Evolutionary conservation across 179 eudicot species (phyloP), one percentile per base, ranked within the genome.

Genomic region (Silene vulgaris): DNA sequence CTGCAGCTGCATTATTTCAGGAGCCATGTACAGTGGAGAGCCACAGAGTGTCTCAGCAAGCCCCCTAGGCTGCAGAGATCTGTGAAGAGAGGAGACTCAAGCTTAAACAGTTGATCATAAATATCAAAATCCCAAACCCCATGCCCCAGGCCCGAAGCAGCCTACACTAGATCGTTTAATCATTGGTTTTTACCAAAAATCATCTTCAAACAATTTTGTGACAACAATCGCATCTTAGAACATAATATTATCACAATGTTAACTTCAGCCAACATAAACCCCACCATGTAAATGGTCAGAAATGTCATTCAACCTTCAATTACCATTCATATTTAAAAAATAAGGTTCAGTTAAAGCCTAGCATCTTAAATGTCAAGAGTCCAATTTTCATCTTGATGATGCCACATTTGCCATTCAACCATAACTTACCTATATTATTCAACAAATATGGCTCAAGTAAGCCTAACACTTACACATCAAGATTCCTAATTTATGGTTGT

Each of bases 31-130:
- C 16, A 94, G 88, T 57, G 98, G 98, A 69, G 98, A 94, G 75
- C 98, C 98, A 79, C 98, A 94, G 82, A 94, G 74, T n/a, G 98
- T 94, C 85, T 94, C 98, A 19, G 98, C 98, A 82, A 94, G 96
- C 75, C 88, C 88, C 83, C 89, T 88, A 78, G 97, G 97, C 81
- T 94, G 96, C 75, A 94, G 88, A 79, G 98, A 92, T 84, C 98
- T 94, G 86, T 72, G 66, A 82, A 76, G 64, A 73, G 56, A 77
- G 65, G 32, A 82, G 32, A 69, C 56, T 61, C 45, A 68, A 57
- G 43, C 62, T 28, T 52, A 4, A 73, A 71, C 35, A 37, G 54
- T 28, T 62, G 3, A 76, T 64, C 35, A 37, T 65, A 61, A 23
- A 59, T 32, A 29, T 29, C 8, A 29, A 45, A 54, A 56, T 43